A percentile compares a stretch with the other conserved stretches of the same genome.
These are phyloP conservation scores for Moringa oleifera DNA, from an alignment of 345 rosid genomes.

Conservation along the genomic window DNA sequence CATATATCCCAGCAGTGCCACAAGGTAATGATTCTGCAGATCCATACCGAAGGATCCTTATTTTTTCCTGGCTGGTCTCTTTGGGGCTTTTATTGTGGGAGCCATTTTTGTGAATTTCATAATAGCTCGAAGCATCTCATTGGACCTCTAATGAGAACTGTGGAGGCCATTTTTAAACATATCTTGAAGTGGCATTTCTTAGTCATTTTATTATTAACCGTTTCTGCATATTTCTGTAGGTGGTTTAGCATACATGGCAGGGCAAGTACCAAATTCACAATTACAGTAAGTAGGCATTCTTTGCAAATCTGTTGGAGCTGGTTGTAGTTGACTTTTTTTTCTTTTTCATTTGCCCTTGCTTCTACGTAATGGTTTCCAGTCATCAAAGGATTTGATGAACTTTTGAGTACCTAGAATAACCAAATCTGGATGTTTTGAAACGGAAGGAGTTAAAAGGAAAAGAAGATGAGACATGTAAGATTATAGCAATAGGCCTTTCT, in stretches of 20 bases:
- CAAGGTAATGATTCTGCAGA: slow-evolving; percentile 44
- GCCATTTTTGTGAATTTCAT: slow-evolving; percentile 3
- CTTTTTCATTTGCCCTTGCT: neutral
- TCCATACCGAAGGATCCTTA: neutral
- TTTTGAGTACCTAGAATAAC: neutral
- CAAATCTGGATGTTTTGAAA: neutral
- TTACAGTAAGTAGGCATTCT: slow-evolving; percentile 54
- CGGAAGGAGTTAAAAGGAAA: neutral
- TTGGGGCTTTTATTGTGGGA: neutral
- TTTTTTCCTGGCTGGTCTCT: neutral
- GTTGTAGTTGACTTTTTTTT: neutral
- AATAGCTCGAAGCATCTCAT: slow-evolving; percentile 11
- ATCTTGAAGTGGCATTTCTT: neutral
- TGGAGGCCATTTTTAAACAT: neutral
- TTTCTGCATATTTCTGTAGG: slow-evolving; percentile 40
- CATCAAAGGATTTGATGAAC: neutral
- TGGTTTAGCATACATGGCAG: slow-evolving; percentile 60
- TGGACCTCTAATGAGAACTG: neutral
- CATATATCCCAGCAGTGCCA: slow-evolving; percentile 40
- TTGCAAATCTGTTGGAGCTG: neutral
- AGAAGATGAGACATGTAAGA: neutral
- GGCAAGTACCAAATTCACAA: slow-evolving; percentile 54
- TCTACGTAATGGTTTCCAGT: neutral
- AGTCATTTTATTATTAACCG: neutral
- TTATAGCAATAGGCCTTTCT: neutral